Evolutionary conservation across 106 monocot species (phyloP), one percentile per base, ranked within the genome.

Genomic region (Dioscorea alata): DNA sequence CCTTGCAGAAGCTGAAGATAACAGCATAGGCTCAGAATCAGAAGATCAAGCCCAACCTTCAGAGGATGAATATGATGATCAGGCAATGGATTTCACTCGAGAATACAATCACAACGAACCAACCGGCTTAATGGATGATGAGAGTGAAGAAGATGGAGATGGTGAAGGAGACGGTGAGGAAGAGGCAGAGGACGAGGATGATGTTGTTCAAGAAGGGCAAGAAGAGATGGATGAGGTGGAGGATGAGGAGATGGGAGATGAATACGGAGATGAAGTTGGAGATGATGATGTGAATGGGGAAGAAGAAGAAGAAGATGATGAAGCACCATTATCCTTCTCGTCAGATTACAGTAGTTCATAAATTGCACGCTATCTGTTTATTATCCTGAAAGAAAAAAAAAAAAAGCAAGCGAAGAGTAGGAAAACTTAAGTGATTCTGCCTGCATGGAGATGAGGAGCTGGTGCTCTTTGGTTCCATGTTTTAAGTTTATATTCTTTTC

Each of bases 281-380:
- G 89, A 80, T 8, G 86, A 88, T 7, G 90, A 42, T 42, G 10
- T 42, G 5, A 42, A 42, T 10, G 42, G 42, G 4, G 42, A 42
- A 8, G 42, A 42, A 42, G 42, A 42, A 42, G 42, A 28, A 28
- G 28, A 28, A 28, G 42, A 42, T 3, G 42, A 80, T 33, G 85
- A 74, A 20, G 81, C 34, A 16, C 63, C 65, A 32, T 59, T 69
- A 16, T 90, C 82, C 4, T 86, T 24, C 52, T 97, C 91, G 24
- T 95, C 94, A 15, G 97, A 87, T 13, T 99, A 93, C 68, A 93
- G 97, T 77, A 92, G 87, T 60, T 77, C 42, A 42, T 42, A 42
- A 5, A 42, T 42, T 10, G 42, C 10, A 10, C 2, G 0, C 6
- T 42, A 42, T 42, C 4, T 1, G 42, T 42, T 42, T 42, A 6